A percentile compares a stretch with the other conserved stretches of the same genome.
phyloP scores from a whole-genome alignment of 805 yeast species.

The Sugiyamaella boreocaroliniensis region DNA sequence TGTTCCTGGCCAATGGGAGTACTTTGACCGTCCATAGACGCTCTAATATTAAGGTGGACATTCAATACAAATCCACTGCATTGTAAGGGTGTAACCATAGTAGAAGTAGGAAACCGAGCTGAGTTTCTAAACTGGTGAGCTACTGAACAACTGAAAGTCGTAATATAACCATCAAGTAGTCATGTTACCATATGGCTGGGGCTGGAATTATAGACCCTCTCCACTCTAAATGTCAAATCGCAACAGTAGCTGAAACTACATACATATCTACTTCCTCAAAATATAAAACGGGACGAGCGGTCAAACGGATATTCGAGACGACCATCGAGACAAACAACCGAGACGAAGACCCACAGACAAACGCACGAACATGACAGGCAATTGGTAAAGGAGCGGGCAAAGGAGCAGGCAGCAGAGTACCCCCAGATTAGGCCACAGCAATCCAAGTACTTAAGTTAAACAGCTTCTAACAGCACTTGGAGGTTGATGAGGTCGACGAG shows the following conservation, averaged over 20 bases:
- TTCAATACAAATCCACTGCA: not conserved
- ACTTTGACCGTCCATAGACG: slow-evolving; percentile 42
- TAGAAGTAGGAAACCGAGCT: no score
- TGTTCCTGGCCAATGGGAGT: slow-evolving; percentile 75
- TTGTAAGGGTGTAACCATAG: no score
- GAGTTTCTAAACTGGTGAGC: no score
- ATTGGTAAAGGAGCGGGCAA: no score
- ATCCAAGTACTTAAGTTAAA: no score
- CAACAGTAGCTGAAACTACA: not conserved
- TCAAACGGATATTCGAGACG: not conserved
- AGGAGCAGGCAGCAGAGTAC: no score
- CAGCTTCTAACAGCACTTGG: slow-evolving; percentile 28
- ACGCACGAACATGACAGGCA: no score
- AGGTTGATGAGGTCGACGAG: slow-evolving; percentile 11
- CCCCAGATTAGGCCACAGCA: no score
- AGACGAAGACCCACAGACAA: no score
- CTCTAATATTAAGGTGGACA: not conserved
- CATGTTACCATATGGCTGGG: no score
- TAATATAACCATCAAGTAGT: no score
- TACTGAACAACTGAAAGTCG: no score
- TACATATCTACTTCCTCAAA: not conserved
- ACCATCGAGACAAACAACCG: slow-evolving; percentile 1
- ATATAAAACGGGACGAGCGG: slow-evolving; percentile 26
- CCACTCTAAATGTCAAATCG: not conserved
- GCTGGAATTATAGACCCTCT: not conserved